phyloP scores from a whole-genome alignment of 768 basidiomycete genomes.

The Dentipellis sp. region DNA sequence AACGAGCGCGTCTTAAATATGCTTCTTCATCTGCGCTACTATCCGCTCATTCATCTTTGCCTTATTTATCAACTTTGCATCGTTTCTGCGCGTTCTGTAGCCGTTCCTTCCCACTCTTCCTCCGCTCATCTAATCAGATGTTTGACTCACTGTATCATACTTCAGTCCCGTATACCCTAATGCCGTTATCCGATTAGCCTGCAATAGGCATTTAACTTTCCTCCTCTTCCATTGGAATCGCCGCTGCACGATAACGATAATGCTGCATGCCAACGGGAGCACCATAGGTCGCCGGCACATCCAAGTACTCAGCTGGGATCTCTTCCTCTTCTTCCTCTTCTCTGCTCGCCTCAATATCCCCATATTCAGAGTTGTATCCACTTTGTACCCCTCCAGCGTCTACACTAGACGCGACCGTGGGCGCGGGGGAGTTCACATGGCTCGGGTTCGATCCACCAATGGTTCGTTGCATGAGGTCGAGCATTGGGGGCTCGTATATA shows the following conservation, averaged over 20 bases:
- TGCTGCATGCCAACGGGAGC: conserved; percentile 4
- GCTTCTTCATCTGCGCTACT: neutral
- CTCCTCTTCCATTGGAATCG: conserved; percentile 14
- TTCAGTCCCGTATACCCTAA: neutral
- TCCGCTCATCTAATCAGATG: conserved; percentile 2
- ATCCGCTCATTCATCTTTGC: neutral
- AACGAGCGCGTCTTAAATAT: neutral
- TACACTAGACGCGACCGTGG: conserved; percentile 8
- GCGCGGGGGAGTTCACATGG: conserved; percentile 9
- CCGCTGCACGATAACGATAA: conserved; percentile 8
- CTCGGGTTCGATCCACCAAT: neutral
- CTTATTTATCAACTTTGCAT: neutral
- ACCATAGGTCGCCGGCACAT: neutral
- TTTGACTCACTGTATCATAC: conserved; percentile 3
- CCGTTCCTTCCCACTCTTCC: neutral
- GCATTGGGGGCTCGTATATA: neutral
- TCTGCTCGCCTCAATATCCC: conserved; percentile 3
- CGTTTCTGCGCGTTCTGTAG: neutral
- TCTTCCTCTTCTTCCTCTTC: conserved; percentile 12
- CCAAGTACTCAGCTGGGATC: neutral
- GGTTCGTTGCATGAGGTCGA: conserved; percentile 4
- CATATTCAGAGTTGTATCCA: conserved; percentile 10
- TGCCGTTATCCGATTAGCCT: neutral
- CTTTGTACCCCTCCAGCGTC: conserved; percentile 10
- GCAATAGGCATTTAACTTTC: neutral